A percentile compares a stretch with the other conserved stretches of the same genome.
Evolutionary conservation across 2,329 filamentous ascomycete genomes (phyloP).

Genomic region (Alternaria sp.): DNA sequence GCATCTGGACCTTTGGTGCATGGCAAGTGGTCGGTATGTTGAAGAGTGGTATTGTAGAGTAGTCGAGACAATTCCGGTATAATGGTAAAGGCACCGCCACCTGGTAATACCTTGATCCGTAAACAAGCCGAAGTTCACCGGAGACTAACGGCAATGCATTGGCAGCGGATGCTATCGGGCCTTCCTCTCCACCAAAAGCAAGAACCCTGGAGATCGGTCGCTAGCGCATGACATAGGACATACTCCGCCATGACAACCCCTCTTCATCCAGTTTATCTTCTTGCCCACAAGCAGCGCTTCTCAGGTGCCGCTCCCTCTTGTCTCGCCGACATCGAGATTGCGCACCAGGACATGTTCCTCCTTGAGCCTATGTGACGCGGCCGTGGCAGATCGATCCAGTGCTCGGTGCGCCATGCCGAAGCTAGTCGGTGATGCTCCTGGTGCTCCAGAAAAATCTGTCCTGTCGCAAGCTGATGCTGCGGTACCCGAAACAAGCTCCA

Average conservation of each 20-base stretch:
- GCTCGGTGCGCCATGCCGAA: slow-evolving; percentile 14
- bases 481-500: slow-evolving; percentile 3
- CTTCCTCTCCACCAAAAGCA: slow-evolving; percentile 9
- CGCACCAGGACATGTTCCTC: neutral
- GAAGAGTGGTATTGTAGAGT: neutral
- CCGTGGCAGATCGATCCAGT: neutral
- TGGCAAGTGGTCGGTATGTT: neutral
- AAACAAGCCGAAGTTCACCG: neutral
- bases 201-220: slow-evolving; percentile 5
- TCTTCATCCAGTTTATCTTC: slow-evolving; percentile 2
- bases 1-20: neutral
- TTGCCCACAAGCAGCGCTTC: slow-evolving; percentile 4
- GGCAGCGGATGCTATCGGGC: slow-evolving; percentile 12
- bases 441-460: slow-evolving; percentile 11
- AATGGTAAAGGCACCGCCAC: neutral
- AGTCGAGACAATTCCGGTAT: neutral
- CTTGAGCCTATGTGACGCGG: neutral
- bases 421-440: slow-evolving; percentile 8
- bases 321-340: slow-evolving; percentile 3
- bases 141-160: neutral
- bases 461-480: slow-evolving; percentile 5
- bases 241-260: slow-evolving; percentile 4
- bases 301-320: neutral
- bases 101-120: neutral
- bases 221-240: slow-evolving; percentile 6